Percentiles rank a stretch among this genome's conserved stretches.
Evolutionary conservation across 108 stramenopile species (phyloP).

Genomic region (Cyclotella choctawhatcheeana): DNA sequence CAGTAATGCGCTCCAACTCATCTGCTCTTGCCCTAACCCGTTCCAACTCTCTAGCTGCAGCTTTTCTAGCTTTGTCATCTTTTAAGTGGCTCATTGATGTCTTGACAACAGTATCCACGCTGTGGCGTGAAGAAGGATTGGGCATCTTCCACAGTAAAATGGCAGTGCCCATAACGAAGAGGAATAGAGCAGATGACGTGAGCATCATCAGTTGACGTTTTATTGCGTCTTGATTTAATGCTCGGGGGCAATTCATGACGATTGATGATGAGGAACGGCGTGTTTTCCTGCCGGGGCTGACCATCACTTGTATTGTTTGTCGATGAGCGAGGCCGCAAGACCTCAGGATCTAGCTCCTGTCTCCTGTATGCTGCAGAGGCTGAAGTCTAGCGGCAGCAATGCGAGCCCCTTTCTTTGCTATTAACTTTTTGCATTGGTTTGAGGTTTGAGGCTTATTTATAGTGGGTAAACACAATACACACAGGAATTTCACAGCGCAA

Average conservation of each 20-base stretch:
- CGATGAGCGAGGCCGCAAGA: background rate
- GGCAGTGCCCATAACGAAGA: constrained; percentile 8
- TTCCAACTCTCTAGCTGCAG: background rate
- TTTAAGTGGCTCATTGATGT: background rate
- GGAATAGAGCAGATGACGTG: constrained; percentile 4
- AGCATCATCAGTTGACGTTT: constrained; percentile 9
- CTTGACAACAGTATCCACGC: constrained; percentile 2
- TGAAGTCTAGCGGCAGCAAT: background rate
- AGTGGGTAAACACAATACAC: no score
- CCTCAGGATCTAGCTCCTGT: no score
- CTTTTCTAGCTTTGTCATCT: background rate
- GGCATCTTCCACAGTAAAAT: constrained; percentile 5
- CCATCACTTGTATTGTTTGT: background rate
- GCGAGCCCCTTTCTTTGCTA: no score
- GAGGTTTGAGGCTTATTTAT: no score
- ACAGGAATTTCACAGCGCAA: no score
- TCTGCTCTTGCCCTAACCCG: background rate
- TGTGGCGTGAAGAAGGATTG: constrained; percentile 2
- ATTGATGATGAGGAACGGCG: background rate
- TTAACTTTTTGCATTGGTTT: no score
- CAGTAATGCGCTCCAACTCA: background rate
- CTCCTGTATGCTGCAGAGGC: no score
- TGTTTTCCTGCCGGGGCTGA: constrained; percentile 13
- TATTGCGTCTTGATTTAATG: background rate
- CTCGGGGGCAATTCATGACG: constrained; percentile 5